Evolutionary conservation across 2,329 filamentous ascomycete species (phyloP).

Genomic region (Colletotrichum orbiculare): DNA sequence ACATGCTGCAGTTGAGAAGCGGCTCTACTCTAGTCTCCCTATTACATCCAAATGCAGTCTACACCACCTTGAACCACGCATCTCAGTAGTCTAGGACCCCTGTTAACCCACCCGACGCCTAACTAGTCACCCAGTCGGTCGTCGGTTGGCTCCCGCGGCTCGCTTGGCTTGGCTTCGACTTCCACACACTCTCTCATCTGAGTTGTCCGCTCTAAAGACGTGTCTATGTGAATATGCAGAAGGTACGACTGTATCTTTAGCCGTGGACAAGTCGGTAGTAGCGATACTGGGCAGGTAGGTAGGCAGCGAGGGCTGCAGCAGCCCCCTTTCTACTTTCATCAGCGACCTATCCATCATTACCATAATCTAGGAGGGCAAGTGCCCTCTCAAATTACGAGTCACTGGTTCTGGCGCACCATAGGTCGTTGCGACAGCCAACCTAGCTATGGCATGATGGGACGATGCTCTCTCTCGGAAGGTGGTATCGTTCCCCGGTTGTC

Average conservation of each 20-base stretch:
- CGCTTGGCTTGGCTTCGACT: too few relatives aligned
- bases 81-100: too few relatives aligned
- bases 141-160: too few relatives aligned
- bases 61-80: too few relatives aligned
- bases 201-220: too few relatives aligned
- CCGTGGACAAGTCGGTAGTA: too few relatives aligned
- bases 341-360: constrained; percentile 8
- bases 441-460: constrained; percentile 19
- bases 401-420: background rate
- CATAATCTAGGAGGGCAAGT: background rate
- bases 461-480: constrained; percentile 36
- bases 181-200: too few relatives aligned
- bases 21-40: background rate
- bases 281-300: constrained; percentile 1
- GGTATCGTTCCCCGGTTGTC: constrained; percentile 29
- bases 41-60: too few relatives aligned
- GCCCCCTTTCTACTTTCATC: constrained; percentile 4
- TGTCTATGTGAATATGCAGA: too few relatives aligned
- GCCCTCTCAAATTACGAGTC: constrained; percentile 21
- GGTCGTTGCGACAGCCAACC: constrained; percentile 21
- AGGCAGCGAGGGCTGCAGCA: constrained; percentile 1
- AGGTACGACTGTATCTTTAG: too few relatives aligned
- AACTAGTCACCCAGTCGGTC: too few relatives aligned
- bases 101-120: too few relatives aligned
- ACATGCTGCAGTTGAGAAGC: background rate